Evolutionary conservation across 208 protist species (phyloP), one percentile per base, ranked within the genome.

Genomic region (Trypanosoma avium): DNA sequence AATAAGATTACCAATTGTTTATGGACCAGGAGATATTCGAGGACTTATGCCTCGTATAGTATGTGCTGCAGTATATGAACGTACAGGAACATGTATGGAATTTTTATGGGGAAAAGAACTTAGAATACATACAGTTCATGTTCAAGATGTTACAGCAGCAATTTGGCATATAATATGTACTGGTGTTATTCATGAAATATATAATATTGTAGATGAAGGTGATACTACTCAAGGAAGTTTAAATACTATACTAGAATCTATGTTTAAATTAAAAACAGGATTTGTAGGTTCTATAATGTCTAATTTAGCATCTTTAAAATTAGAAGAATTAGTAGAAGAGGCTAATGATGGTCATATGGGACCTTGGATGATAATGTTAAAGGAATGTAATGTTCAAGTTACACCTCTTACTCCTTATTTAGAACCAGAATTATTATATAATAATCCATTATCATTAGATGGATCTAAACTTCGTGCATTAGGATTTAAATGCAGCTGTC

Each of bases 91-190:
- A 43, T 75, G 74, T 26, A 98, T 98, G 94, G 81, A 97, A 63
- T 89, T 96, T 47, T 67, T 97, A 8, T 97, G 91, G 88, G 78
- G 63, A 19, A 78, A 73, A 29, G 82, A 92, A 45, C 76, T 97
- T 3, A 64, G 77, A 32, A 72, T 95, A n/a, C 91, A 97, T 68
- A 98, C 96, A 8, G 93, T 98, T 19, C 95, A 98, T 59, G 93
- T 97, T 10, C 45, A 68, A 17, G 96, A 98, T 78, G 93, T 97
- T 3, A 77, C 66, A 33, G 68, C 70, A 8, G 94, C 88, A 13
- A 68, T 97, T 21, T 95, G 85, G 79, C 73, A 89, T 49, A 43
- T 95, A 22, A 47, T 75, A 13, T 72, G 61, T 63, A 42, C 64
- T 24, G 70, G 67, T 30, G 43, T 46, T 38, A 26, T 58, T 48